Base-by-base conservation (phyloP, 2,329 filamentous ascomycete genomes). In the Trichoderma citrinoviride region DNA sequence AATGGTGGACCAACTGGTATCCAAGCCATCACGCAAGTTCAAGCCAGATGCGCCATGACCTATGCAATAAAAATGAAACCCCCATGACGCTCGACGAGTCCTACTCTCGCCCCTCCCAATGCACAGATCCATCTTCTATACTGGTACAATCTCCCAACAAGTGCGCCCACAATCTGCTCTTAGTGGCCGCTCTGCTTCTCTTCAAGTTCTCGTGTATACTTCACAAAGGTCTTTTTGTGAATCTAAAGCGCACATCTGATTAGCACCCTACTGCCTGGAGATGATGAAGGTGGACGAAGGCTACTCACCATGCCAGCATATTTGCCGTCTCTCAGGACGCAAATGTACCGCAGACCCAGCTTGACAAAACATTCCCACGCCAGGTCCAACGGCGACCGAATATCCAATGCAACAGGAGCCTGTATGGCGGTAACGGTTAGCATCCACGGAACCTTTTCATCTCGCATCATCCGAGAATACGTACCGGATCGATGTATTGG, bases 341-440 rank as follows among this genome's bases (percentile, higher is more conserved):
- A 98, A 56, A 99, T 90, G 76, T 97, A 98, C 67, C 95, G 84
- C 69, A 99, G 78, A 1, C 95, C 95, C 8, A 99, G 82, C 78
- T 99, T 99, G 57, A 92, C 91, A 75, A 98, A 99, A 72, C 93
- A 94, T 75, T 99, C 95, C 72, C 97, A 97, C 4, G 97, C 95
- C 44, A 99, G 80, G 74, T 98, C 93, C 86, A 98, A 93, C 0
- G 95, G 92, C 0, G 90, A 95, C 70, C 89, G 87, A 33, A 96
- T 90, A 73, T 99, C 95, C 25, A 99, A 81, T 14, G 93, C 86
- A 15, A 99, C 85, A 0, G 95, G 95, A 2, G 94, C 90, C 86
- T 89, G 50, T n/a, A 46, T 14, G 33, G 10, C 10, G 12, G 12
- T 37, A 37, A 10, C 74, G 68, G n/a, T 61, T 53, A 53, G 56